These are phyloP conservation scores for Vickermania spadyakhi DNA, from an alignment of 208 protist genomes.

Conservation along the genomic window DNA sequence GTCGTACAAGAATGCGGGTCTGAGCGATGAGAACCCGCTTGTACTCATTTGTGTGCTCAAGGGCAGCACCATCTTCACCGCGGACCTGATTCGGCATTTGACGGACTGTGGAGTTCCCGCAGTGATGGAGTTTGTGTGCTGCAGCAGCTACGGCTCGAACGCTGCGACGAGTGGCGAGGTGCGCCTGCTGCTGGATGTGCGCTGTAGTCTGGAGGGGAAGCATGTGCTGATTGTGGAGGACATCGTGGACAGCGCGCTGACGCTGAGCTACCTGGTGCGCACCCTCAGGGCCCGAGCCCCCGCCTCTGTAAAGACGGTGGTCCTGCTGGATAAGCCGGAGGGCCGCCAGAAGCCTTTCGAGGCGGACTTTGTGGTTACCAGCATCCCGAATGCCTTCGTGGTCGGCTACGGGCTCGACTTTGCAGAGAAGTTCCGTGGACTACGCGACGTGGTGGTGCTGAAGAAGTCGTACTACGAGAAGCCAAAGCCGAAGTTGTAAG, in stretches of 20 bases:
- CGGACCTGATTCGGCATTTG: constrained; percentile 60
- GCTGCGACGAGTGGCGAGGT: constrained; percentile 66
- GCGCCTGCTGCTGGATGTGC: constrained; percentile 72
- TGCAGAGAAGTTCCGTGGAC: constrained; percentile 63
- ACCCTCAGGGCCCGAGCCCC: constrained; percentile 44
- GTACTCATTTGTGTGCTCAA: constrained; percentile 81
- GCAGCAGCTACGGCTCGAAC: constrained; percentile 48
- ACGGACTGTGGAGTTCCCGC: constrained; percentile 55
- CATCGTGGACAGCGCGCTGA: constrained; percentile 83
- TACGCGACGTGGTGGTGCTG: constrained; percentile 70
- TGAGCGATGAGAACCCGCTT: constrained; percentile 48
- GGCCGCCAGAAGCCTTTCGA: constrained; percentile 35
- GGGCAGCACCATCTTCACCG: constrained; percentile 75
- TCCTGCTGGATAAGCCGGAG: constrained; percentile 76
- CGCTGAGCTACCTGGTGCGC: constrained; percentile 56
- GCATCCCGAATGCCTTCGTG: constrained; percentile 63
- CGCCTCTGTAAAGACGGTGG: constrained; percentile 69
- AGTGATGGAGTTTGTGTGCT: constrained; percentile 83
- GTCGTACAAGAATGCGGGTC: constrained; percentile 44
- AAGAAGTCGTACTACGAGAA: constrained; percentile 41
- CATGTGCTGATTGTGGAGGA: constrained; percentile 89
- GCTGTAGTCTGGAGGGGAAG: constrained; percentile 44
- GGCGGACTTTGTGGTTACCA: constrained; percentile 63
- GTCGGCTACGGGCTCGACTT: constrained; percentile 91
- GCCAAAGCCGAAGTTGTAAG: too few species aligned